Conservation (phyloP, 2,329 filamentous ascomycete species). For the Chalara sp. region DNA sequence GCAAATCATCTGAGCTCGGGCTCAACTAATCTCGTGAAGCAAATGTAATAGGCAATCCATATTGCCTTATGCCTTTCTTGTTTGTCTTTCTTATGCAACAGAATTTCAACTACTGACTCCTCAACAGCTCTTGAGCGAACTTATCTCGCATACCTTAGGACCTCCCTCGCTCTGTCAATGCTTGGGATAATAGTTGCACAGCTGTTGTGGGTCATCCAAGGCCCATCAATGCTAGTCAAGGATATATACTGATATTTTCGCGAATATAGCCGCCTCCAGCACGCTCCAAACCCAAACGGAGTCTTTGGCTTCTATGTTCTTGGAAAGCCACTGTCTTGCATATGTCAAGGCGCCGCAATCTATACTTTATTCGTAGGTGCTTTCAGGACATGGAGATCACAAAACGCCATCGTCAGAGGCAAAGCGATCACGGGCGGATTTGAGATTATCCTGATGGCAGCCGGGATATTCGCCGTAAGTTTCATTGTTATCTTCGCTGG, state of each 20-base stretch:
- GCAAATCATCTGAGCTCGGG: conserved; percentile 3
- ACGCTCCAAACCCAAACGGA: conserved; percentile 25
- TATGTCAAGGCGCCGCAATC: conserved; percentile 35
- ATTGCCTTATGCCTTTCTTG: no score
- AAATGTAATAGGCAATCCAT: no score
- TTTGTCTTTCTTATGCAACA: no score
- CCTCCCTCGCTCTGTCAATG: conserved; percentile 62
- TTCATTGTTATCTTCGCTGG: not conserved
- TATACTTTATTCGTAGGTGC: conserved; percentile 42
- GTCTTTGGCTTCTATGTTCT: conserved; percentile 52
- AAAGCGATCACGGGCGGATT: conserved; percentile 52
- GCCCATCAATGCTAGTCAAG: not conserved
- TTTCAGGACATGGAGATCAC: conserved; percentile 53
- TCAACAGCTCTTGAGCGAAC: conserved; percentile 63
- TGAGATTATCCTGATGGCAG: conserved; percentile 45
- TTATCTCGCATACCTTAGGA: conserved; percentile 67
- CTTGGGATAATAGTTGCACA: conserved; percentile 60
- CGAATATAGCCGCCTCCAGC: conserved; percentile 41
- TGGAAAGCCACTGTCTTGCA: conserved; percentile 49
- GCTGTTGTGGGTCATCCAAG: conserved; percentile 41
- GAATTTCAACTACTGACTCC: not conserved
- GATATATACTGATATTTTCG: conserved; percentile 12
- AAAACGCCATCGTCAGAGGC: conserved; percentile 50
- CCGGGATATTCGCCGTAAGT: conserved; percentile 41
- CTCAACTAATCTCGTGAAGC: no score